Conservation (phyloP, 352 stramenopile species). For the Blastocystis sp. region DNA sequence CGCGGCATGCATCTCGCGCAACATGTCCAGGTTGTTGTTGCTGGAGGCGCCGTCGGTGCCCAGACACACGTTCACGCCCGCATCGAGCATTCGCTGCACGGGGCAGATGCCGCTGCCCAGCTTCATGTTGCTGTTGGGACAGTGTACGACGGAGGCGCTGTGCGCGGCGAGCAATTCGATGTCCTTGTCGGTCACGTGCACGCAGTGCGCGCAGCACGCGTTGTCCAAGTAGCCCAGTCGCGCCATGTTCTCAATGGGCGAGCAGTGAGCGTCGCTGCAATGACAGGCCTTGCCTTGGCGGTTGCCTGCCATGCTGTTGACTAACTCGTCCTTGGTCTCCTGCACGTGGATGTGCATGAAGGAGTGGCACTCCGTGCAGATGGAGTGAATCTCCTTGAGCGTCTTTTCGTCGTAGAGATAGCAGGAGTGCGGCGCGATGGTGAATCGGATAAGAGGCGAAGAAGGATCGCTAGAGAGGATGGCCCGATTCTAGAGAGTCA, state of each 20-base stretch:
- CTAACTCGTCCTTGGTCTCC: constrained; percentile 80
- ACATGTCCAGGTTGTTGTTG: constrained; percentile 86
- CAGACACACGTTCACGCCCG: constrained; percentile 81
- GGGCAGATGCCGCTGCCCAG: constrained; percentile 79
- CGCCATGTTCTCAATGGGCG: constrained; percentile 79
- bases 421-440: constrained; percentile 80
- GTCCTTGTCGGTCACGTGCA: constrained; percentile 80
- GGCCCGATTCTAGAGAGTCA: neutral
- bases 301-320: constrained; percentile 78
- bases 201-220: constrained; percentile 78
- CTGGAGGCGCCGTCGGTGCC: constrained; percentile 82
- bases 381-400: constrained; percentile 73
- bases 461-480: neutral
- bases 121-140: constrained; percentile 84
- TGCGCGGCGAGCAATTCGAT: constrained; percentile 76
- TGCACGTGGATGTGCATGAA: constrained; percentile 83
- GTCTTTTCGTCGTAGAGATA: constrained; percentile 80
- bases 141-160: constrained; percentile 80
- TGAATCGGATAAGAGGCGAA: constrained; percentile 71
- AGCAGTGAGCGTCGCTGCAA: constrained; percentile 78
- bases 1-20: constrained; percentile 82
- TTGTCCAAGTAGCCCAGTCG: constrained; percentile 79
- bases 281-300: constrained; percentile 80
- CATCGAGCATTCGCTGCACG: constrained; percentile 77
- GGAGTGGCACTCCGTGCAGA: constrained; percentile 75